These are phyloP conservation scores for Paramyrothecium sp. DNA, from an alignment of 2,329 filamentous ascomycete genomes.

Conservation along the genomic window DNA sequence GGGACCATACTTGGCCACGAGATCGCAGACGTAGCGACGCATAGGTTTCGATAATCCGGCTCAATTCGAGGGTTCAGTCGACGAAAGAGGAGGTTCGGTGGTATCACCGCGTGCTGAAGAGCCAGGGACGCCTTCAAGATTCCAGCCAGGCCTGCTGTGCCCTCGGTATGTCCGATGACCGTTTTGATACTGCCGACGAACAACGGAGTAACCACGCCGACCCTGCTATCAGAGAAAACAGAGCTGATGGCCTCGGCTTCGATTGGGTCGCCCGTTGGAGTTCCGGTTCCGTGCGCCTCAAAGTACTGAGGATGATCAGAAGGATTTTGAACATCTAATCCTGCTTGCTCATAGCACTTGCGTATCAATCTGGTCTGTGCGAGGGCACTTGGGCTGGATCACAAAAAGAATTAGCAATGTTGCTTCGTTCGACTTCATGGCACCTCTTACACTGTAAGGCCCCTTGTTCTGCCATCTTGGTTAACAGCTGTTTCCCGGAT, in stretches of 20 bases:
- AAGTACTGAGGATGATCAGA: slow-evolving; percentile 20
- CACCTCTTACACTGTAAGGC: slow-evolving; percentile 53
- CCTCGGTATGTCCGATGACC: background rate
- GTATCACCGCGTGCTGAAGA: background rate
- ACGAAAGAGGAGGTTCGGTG: background rate
- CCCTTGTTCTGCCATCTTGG: slow-evolving; percentile 54
- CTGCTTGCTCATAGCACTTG: slow-evolving; percentile 28
- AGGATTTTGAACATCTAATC: slow-evolving; percentile 24
- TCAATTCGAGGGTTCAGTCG: background rate
- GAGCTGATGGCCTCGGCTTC: slow-evolving; percentile 48
- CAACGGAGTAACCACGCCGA: slow-evolving; percentile 33
- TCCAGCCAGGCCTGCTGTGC: background rate
- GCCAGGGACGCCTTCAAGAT: background rate
- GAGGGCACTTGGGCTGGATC: slow-evolving; percentile 47
- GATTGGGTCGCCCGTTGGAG: slow-evolving; percentile 52
- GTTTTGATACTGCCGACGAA: slow-evolving; percentile 49
- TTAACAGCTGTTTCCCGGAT: slow-evolving; percentile 51
- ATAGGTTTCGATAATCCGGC: background rate
- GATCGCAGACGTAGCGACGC: background rate
- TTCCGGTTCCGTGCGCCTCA: slow-evolving; percentile 58
- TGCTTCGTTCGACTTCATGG: background rate
- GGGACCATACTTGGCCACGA: background rate
- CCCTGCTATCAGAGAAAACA: slow-evolving; percentile 30
- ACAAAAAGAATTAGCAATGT: too few species aligned
- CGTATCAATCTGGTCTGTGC: slow-evolving; percentile 44